Evolutionary conservation across 331 rosid genomes (phyloP).

Genomic region (Quercus lobata): DNA sequence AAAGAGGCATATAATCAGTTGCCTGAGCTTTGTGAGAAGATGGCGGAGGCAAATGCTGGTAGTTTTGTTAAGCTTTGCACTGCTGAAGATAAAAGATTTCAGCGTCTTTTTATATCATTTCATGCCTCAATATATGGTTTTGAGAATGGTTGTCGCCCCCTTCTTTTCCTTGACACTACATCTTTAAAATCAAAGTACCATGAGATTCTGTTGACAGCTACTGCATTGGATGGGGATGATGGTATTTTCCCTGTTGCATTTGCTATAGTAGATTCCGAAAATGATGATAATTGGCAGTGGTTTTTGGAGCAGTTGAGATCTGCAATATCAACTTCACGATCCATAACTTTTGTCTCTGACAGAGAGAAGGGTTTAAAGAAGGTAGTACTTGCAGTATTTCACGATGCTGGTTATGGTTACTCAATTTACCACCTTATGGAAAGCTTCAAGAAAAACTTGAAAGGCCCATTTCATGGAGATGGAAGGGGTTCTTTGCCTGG

Average conservation of each 20-base stretch:
- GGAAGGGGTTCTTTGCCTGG: conserved; percentile 46
- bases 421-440: conserved; percentile 50
- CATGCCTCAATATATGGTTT: conserved; percentile 40
- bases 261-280: conserved; percentile 44
- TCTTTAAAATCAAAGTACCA: conserved; percentile 46
- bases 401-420: conserved; percentile 39
- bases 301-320: conserved; percentile 46
- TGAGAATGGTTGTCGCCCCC: conserved; percentile 52
- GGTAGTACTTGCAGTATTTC: conserved; percentile 32
- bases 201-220: conserved; percentile 46
- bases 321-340: conserved; percentile 18
- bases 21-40: conserved; percentile 43
- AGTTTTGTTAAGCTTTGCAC: conserved; percentile 29
- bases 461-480: conserved; percentile 51
- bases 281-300: conserved; percentile 46
- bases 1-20: conserved; percentile 48
- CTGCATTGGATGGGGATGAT: conserved; percentile 55
- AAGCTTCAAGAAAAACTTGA: conserved; percentile 41
- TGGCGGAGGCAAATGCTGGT: conserved; percentile 51
- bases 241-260: conserved; percentile 48
- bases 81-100: conserved; percentile 35
- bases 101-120: conserved; percentile 42
- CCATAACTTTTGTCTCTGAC: conserved; percentile 48
- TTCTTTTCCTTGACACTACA: conserved; percentile 49
- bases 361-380: conserved; percentile 44